Evolutionary conservation across 1,284 basidiomycete genomes (phyloP), one percentile per base, ranked within the genome.

Genomic region (Ceratobasidium sp.): DNA sequence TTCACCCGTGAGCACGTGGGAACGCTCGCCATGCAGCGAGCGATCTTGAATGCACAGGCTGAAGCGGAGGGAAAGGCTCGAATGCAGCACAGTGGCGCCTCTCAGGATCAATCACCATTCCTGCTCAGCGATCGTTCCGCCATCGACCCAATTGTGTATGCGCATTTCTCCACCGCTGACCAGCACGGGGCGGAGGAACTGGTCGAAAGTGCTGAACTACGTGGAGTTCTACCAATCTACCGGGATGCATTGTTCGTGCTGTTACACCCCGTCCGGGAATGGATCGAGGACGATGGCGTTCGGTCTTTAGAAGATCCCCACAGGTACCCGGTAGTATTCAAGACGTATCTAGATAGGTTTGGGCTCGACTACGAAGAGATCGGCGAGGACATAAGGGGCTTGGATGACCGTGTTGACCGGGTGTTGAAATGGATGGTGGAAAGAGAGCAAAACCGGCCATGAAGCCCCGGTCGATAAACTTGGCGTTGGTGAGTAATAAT

Each of bases 201-300:
- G 56, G 70, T 83, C 7, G 74, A 76, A 4, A 77, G 81, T 28
- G 76, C 78, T 11, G 78, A 78, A 60, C 86, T 88, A 69, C 81
- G 83, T 71, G 73, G 59, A 12, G 79, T 80, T 0, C 78, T 88
- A 36, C 77, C 79, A 14, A 75, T 77, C 40, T 89, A 87, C 76
- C 81, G 81, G 61, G 74, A 76, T 7, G 77, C 81, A 25, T 77
- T 78, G 3, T 84, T 89, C 76, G 77, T 89, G 9, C 81, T 89
- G 23, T 79, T 89, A n/a, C 79, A 78, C 2, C 86, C 86, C 0
- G 83, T 89, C 16, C 74, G 78, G 12, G 86, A 86, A 69, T 89
- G 88, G 88, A 42, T 86, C 38, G 79, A 83, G 0, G 88, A 89
- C 75, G 88, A 89, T 74, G 88, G 87, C 0, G 81, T 88, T 42